Evolutionary conservation across 768 basidiomycete genomes (phyloP), one percentile per base, ranked within the genome.

Genomic region (Chalciporus sphaerocephalus): DNA sequence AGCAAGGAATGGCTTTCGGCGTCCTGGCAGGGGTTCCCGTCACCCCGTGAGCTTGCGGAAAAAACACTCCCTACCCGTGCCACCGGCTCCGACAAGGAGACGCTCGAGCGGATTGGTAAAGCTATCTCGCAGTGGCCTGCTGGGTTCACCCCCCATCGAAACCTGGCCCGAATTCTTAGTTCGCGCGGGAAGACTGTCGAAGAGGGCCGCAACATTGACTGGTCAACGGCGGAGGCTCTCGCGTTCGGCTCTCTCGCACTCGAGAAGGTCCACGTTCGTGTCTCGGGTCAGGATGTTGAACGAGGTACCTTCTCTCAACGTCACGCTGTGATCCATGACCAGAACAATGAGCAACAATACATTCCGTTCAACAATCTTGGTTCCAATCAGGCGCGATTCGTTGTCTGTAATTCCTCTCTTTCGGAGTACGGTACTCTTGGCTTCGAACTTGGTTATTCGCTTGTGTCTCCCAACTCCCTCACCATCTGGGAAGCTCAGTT

Each of bases 401-500:
- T 92, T 50, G 76, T 98, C 51, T 94, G 90, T 74, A 99, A 98
- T 75, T 98, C 96, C 7, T 92, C 91, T 6, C 76, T 99, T 16
- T 97, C 95, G 34, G 96, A 99, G 67, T 99, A 73, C 61, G 96
- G 95, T 51, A 74, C 84, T 3, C 87, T 99, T 48, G 95, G 95
- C 32, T 99, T 98, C 67, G 95, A 99, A 67, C 83, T 99, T 23
- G 95, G 95, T 8, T 99, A 99, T 69, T 99, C 96, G 6, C 84
- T 98, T 52, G 96, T 98, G 43, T 95, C 92, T 12, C 96, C 95
- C 16, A 83, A 92, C 60, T 74, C 83, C 21, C 75, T 99, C 53
- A 92, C 92, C 13, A 85, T 99, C 60, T 99, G 95, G 96, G 96
- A 98, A 66, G 96, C 95, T 13, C 95, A 98, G 66, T 94, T 98